A percentile compares a stretch with the other conserved stretches of the same genome.
phyloP scores from a whole-genome alignment of 1,284 basidiomycete species.

The Golubevia pallescens region DNA sequence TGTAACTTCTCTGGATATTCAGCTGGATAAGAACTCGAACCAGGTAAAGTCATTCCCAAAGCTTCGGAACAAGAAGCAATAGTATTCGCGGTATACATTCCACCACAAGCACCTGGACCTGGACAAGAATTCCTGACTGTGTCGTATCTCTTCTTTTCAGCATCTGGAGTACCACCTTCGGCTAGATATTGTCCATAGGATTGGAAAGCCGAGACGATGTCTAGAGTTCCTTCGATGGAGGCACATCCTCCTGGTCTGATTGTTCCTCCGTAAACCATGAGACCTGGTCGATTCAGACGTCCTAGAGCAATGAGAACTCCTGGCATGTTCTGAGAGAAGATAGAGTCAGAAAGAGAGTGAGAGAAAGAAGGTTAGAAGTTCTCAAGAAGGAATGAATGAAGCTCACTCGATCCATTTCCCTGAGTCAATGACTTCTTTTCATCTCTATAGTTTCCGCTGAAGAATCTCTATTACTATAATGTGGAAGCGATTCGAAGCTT shows the following conservation, averaged over 20 bases:
- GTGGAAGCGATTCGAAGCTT: not conserved
- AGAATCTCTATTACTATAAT: not conserved
- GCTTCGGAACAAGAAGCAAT: constrained; percentile 61
- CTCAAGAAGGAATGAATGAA: not conserved
- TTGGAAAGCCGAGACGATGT: constrained; percentile 63
- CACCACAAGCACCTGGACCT: constrained; percentile 60
- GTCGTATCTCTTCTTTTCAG: constrained; percentile 57
- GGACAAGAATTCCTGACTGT: constrained; percentile 57
- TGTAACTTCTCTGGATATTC: constrained; percentile 57
- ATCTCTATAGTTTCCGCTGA: too few species aligned
- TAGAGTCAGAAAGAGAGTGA: not conserved
- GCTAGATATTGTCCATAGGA: constrained; percentile 60
- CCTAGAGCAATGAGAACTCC: constrained; percentile 62
- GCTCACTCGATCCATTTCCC: too few species aligned
- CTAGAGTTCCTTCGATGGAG: constrained; percentile 39
- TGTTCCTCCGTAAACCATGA: constrained; percentile 64
- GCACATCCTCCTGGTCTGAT: constrained; percentile 56
- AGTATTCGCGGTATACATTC: constrained; percentile 64
- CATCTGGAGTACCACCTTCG: constrained; percentile 47
- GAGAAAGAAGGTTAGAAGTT: not conserved
- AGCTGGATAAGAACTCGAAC: constrained; percentile 54
- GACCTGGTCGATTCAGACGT: constrained; percentile 58
- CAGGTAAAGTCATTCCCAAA: constrained; percentile 61
- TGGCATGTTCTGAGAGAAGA: constrained; percentile 47
- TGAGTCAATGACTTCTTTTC: too few species aligned